A percentile compares a stretch with the other conserved stretches of the same genome.
These are phyloP conservation scores for Claviceps fusiformis DNA, from an alignment of 2,329 filamentous ascomycete species.

Conservation along the genomic window DNA sequence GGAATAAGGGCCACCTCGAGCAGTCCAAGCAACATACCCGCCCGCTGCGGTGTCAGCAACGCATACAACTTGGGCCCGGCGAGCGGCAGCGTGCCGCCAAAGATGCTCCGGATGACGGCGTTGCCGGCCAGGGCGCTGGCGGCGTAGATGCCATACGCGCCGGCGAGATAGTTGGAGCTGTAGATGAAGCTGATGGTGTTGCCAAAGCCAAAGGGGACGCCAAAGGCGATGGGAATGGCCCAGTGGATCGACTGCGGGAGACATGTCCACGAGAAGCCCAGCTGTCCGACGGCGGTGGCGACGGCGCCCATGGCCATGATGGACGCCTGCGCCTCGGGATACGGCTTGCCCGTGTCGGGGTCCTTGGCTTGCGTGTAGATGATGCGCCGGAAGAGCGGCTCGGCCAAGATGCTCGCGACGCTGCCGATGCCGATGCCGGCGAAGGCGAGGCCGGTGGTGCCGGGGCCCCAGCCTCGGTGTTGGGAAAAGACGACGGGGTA, in stretches of 20 bases:
- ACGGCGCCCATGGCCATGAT: slow-evolving; percentile 68
- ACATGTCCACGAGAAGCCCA: slow-evolving; percentile 83
- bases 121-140: slow-evolving; percentile 73
- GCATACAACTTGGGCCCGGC: slow-evolving; percentile 61
- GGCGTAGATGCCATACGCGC: slow-evolving; percentile 68
- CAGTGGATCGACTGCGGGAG: slow-evolving; percentile 66
- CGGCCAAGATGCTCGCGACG: slow-evolving; percentile 44
- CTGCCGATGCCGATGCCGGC: slow-evolving; percentile 54
- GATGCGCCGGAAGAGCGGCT: slow-evolving; percentile 61
- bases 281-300: slow-evolving; percentile 61
- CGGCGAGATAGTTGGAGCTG: slow-evolving; percentile 64
- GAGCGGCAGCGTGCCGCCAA: slow-evolving; percentile 68
- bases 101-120: slow-evolving; percentile 54
- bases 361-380: slow-evolving; percentile 67
- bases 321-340: slow-evolving; percentile 69
- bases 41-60: slow-evolving; percentile 61
- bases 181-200: slow-evolving; percentile 76
- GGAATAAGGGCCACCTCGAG: slow-evolving; percentile 63
- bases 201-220: slow-evolving; percentile 65
- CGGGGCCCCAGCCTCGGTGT: slow-evolving; percentile 61
- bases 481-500: slow-evolving; percentile 75
- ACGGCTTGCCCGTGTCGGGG: slow-evolving; percentile 56
- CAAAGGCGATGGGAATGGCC: slow-evolving; percentile 66
- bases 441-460: slow-evolving; percentile 65
- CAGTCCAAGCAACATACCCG: slow-evolving; percentile 60